Evolutionary conservation across 2,329 filamentous ascomycete genomes (phyloP).

Genomic region (Hysterium pulicare): DNA sequence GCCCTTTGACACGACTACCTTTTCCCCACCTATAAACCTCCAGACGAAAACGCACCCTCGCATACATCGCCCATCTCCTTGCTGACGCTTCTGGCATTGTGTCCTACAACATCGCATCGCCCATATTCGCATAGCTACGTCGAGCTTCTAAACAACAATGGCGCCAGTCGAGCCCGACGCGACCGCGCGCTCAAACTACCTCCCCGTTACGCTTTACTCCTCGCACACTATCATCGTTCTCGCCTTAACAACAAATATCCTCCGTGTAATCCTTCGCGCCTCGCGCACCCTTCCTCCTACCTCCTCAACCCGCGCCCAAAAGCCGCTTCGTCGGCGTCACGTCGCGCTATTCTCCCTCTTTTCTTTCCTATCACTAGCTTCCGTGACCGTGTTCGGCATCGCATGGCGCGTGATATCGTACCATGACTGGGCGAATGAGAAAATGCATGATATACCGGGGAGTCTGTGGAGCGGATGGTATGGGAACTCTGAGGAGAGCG

Average conservation of each 20-base stretch:
- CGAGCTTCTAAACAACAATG: constrained; percentile 23
- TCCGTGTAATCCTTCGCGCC: constrained; percentile 27
- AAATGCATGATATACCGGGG: constrained; percentile 40
- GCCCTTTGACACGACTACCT: too few species aligned
- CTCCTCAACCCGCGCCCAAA: constrained; percentile 30
- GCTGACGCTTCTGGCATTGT: too few species aligned
- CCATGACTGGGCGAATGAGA: constrained; percentile 47
- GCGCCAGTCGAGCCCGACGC: constrained; percentile 33
- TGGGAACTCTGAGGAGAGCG: too few species aligned
- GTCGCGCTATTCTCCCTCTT: constrained; percentile 42
- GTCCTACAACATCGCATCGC: too few species aligned
- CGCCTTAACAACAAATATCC: constrained; percentile 26
- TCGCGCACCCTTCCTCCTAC: constrained; percentile 31
- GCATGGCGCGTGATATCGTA: constrained; percentile 49
- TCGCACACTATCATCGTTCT: constrained; percentile 29
- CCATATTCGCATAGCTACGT: too few species aligned
- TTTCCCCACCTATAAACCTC: too few species aligned
- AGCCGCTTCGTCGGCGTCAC: constrained; percentile 26
- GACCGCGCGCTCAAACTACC: constrained; percentile 28
- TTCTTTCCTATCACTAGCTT: constrained; percentile 45
- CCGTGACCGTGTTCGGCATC: constrained; percentile 45
- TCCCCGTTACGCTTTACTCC: constrained; percentile 30
- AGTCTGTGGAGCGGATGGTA: constrained; percentile 41
- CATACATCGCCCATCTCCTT: too few species aligned
- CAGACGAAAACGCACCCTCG: too few species aligned